Percentiles rank a stretch among this genome's conserved stretches.
Conservation (phyloP, 176 grass and related monocot genomes). For the Rhynchospora pubera region DNA sequence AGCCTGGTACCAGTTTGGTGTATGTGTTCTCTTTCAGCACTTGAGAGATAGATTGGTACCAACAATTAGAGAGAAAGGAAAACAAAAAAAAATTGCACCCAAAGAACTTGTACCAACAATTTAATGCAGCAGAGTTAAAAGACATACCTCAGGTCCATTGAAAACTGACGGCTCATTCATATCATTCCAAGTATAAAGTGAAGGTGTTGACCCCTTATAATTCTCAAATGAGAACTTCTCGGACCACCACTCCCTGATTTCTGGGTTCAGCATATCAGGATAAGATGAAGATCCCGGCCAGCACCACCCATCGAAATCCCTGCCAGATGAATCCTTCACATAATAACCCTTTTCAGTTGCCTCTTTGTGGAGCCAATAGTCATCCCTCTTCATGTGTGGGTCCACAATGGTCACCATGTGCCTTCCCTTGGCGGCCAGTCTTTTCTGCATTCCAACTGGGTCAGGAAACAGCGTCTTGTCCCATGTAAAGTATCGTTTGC, state of each 20-base stretch:
- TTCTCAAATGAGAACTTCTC: constrained; percentile 70
- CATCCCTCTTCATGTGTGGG: constrained; percentile 86
- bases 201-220: constrained; percentile 84
- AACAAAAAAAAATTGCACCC: not conserved
- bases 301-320: constrained; percentile 88
- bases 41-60: not conserved
- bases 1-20: not conserved
- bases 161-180: constrained; percentile 99
- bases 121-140: not conserved
- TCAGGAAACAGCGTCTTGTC: constrained; percentile 60
- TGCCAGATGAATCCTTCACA: constrained; percentile 71
- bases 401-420: constrained; percentile 94
- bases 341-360: constrained; percentile 83
- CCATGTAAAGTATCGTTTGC: constrained; percentile 94
- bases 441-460: constrained; percentile 72
- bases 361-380: constrained; percentile 62
- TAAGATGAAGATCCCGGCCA: constrained; percentile 92
- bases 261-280: constrained; percentile 81
- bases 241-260: constrained; percentile 90
- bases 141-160: constrained; percentile 89
- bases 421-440: constrained; percentile 70
- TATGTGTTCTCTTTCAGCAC: not conserved
- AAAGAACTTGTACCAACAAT: not conserved
- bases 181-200: constrained; percentile 89
- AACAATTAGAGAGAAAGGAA: not conserved